These are phyloP conservation scores for Tilletia caries DNA, from an alignment of 1,284 basidiomycete species.

Conservation along the genomic window DNA sequence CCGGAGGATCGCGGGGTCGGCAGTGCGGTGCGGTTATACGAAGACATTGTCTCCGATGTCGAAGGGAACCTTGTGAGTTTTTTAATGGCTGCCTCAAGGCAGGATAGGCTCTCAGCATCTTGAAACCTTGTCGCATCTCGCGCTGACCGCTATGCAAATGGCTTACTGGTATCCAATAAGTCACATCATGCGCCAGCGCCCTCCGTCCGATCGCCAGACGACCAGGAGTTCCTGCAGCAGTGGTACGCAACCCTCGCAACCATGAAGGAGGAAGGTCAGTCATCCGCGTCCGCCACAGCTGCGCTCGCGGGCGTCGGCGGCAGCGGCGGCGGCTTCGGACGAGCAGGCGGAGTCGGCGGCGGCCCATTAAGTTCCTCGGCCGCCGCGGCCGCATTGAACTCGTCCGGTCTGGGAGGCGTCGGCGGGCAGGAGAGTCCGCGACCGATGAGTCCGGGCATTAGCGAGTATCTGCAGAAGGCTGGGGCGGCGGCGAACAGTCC, in stretches of 20 bases:
- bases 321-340: neutral
- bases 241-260: neutral
- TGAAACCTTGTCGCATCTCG: too few relatives aligned
- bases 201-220: constrained; percentile 17
- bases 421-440: constrained; percentile 7
- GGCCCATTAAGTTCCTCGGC: neutral
- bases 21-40: constrained; percentile 42
- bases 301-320: neutral
- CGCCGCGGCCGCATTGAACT: neutral
- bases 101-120: too few relatives aligned
- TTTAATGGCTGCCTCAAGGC: neutral
- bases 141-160: constrained; percentile 24
- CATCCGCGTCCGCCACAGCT: neutral
- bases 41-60: constrained; percentile 33
- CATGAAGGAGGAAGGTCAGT: neutral
- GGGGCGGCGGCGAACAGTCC: constrained; percentile 21
- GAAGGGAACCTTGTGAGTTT: constrained; percentile 4
- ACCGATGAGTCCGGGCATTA: constrained; percentile 26
- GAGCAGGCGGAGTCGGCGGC: neutral
- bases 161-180: constrained; percentile 19
- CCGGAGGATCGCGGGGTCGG: constrained; percentile 23
- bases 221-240: constrained; percentile 2
- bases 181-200: constrained; percentile 21
- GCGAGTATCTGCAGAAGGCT: neutral
- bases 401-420: neutral